Evolutionary conservation across 1,284 basidiomycete species (phyloP), one percentile per base, ranked within the genome.

Genomic region (Ustilago esculenta): DNA sequence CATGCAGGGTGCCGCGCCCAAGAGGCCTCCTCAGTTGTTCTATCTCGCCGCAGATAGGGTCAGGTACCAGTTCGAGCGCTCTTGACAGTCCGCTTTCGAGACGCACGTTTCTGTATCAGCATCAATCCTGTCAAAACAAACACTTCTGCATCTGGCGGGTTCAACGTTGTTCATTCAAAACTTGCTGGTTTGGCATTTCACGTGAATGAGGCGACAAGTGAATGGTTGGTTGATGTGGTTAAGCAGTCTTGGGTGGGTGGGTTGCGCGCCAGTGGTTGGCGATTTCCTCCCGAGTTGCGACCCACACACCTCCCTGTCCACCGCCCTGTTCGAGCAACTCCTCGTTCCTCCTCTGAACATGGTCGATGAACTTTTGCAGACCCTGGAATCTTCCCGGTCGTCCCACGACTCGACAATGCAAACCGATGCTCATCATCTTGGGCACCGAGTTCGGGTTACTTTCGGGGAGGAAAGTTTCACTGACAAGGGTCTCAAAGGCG

Each of bases 401-500:
- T n/a, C 84, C 84, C 1, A 84, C 72, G 3, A 84, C 71, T 15
- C 83, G 72, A 43, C 80, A 81, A 57, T 84, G 84, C 27, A 84
- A 61, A 15, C 82, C 83, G 17, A 84, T 64, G 21, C 77, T 77
- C 80, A 84, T 81, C 83, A 84, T 84, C 72, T 83, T 83, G 3
- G 83, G 81, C 15, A 73, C 61, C 6, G 76, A 47, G n/a, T 34
- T 52, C 0, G 70, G 50, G 25, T 60, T 63, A 17, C n/a, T 20
- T n/a, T 50, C 30, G 2, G 50, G 79, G 5, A 63, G 57, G 23
- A 59, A 46, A 0, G 81, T 81, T 53, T 84, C 83, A 3, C 49
- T 57, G 36, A 82, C 77, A 3, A 84, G 73, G 20, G 79, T 80
- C 58, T 84, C 83, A 47, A 84, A 82, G 1, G 82, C 77, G 45